A percentile compares a stretch with the other conserved stretches of the same genome.
Evolutionary conservation across 2,329 filamentous ascomycete genomes (phyloP).

Genomic region (Ophiosphaerella korrae): DNA sequence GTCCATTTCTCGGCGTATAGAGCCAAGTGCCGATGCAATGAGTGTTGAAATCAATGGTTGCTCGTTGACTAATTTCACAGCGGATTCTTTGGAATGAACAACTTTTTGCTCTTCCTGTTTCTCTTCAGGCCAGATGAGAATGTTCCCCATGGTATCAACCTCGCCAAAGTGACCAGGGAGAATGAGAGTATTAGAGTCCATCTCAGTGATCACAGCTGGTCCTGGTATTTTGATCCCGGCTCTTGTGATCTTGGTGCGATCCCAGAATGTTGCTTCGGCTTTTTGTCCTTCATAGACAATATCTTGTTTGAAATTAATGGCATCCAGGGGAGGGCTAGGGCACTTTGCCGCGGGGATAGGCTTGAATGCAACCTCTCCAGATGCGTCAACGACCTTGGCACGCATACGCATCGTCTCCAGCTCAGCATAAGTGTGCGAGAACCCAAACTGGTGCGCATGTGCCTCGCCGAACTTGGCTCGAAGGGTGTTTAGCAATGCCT

Average conservation of each 20-base stretch:
- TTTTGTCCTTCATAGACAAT: constrained; percentile 51
- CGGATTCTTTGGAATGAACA: constrained; percentile 46
- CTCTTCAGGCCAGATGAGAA: constrained; percentile 52
- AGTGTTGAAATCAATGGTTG: constrained; percentile 53
- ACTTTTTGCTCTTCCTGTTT: constrained; percentile 31
- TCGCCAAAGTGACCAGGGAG: constrained; percentile 55
- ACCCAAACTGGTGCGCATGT: constrained; percentile 55
- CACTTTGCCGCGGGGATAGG: constrained; percentile 33
- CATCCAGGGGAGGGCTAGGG: constrained; percentile 41
- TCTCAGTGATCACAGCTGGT: constrained; percentile 56
- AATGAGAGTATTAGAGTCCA: constrained; percentile 59
- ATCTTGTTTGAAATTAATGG: constrained; percentile 46
- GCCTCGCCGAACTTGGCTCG: constrained; percentile 49
- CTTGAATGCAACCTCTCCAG: constrained; percentile 49
- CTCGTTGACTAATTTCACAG: constrained; percentile 44
- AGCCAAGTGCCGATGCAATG: constrained; percentile 53
- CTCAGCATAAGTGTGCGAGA: constrained; percentile 50
- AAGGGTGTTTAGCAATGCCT: constrained; percentile 37
- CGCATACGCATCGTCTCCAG: constrained; percentile 57
- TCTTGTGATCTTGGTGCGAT: constrained; percentile 49
- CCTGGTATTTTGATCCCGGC: constrained; percentile 50
- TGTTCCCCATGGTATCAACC: constrained; percentile 56
- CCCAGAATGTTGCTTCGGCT: constrained; percentile 52
- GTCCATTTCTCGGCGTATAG: constrained; percentile 58
- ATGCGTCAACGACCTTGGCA: constrained; percentile 52